Evolutionary conservation across 805 yeast species (phyloP).

Genomic region (Metschnikowia koreensis): DNA sequence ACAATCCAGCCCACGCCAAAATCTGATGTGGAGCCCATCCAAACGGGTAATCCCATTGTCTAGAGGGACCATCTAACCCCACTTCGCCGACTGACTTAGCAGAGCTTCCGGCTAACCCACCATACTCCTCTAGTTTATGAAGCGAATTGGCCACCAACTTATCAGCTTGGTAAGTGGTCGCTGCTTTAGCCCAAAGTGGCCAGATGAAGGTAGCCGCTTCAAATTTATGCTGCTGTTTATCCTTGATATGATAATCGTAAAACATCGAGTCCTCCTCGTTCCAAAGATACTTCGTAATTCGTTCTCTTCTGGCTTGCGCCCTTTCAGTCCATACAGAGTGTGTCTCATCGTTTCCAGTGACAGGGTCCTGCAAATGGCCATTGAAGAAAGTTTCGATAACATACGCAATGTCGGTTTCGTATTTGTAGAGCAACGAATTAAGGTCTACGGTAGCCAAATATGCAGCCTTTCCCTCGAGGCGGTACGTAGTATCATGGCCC

Average conservation of each 20-base stretch:
- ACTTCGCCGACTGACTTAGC: slow-evolving; percentile 68
- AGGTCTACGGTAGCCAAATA: slow-evolving; percentile 87
- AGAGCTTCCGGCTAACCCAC: slow-evolving; percentile 89
- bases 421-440: slow-evolving; percentile 81
- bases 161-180: slow-evolving; percentile 66
- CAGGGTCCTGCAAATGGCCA: slow-evolving; percentile 37
- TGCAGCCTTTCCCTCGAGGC: slow-evolving; percentile 89
- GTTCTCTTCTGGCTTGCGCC: slow-evolving; percentile 53
- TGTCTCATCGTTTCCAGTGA: slow-evolving; percentile 35
- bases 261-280: slow-evolving; percentile 72
- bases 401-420: slow-evolving; percentile 79
- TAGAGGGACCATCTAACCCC: slow-evolving; percentile 68
- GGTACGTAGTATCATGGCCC: slow-evolving; percentile 92
- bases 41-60: slow-evolving; percentile 98
- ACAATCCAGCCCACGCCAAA: slow-evolving; percentile 85
- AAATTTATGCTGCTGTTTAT: slow-evolving; percentile 54
- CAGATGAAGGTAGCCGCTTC: slow-evolving; percentile 90
- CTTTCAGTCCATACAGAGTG: slow-evolving; percentile 60
- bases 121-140: slow-evolving; percentile 73
- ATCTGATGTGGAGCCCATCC: slow-evolving; percentile 99
- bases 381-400: slow-evolving; percentile 57
- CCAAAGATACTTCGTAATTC: slow-evolving; percentile 76
- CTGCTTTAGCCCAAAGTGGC: slow-evolving; percentile 84
- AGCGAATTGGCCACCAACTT: slow-evolving; percentile 56
- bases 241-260: slow-evolving; percentile 76